Evolutionary conservation across 768 basidiomycete species (phyloP).

Genomic region (Hemileccinum rubropunctum): DNA sequence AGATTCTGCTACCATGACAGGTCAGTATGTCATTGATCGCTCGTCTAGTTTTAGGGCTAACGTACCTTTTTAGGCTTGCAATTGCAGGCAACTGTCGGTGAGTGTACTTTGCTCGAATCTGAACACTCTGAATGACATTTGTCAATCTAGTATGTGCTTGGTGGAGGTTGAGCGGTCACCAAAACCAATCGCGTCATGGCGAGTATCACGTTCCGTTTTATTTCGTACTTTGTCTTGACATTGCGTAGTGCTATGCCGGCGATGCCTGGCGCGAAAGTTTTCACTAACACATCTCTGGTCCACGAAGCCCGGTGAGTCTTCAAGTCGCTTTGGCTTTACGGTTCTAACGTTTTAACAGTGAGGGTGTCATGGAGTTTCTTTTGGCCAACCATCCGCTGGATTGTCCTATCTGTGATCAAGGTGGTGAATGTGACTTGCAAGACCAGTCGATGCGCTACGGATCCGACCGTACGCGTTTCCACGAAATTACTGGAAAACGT

Average conservation of each 20-base stretch:
- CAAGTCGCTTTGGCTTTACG: not conserved
- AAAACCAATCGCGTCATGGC: slow-evolving; percentile 95
- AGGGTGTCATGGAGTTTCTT: slow-evolving; percentile 99
- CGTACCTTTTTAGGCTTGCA: slow-evolving; percentile 59
- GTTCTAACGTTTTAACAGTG: slow-evolving; percentile 43
- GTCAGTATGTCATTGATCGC: slow-evolving; percentile 33
- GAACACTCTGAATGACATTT: slow-evolving; percentile 7
- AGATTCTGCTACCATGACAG: slow-evolving; percentile 89
- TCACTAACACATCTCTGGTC: slow-evolving; percentile 88
- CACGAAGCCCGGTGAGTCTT: slow-evolving; percentile 72
- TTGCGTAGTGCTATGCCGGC: slow-evolving; percentile 87
- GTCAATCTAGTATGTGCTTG: slow-evolving; percentile 80
- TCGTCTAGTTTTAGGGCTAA: slow-evolving; percentile 1
- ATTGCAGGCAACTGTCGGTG: slow-evolving; percentile 98
- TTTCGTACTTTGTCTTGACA: not conserved
- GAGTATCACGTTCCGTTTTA: slow-evolving; percentile 16
- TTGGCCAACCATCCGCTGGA: slow-evolving; percentile 97
- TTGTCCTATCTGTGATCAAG: slow-evolving; percentile 98
- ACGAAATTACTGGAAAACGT: slow-evolving; percentile 97
- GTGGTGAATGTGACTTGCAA: slow-evolving; percentile 97
- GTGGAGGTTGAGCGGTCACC: slow-evolving; percentile 96
- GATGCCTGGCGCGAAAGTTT: slow-evolving; percentile 91
- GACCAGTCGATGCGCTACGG: slow-evolving; percentile 99
- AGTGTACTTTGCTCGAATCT: slow-evolving; percentile 26
- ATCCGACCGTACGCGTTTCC: slow-evolving; percentile 95